phyloP scores from a whole-genome alignment of 352 stramenopile species.

The Pythium sp. region DNA sequence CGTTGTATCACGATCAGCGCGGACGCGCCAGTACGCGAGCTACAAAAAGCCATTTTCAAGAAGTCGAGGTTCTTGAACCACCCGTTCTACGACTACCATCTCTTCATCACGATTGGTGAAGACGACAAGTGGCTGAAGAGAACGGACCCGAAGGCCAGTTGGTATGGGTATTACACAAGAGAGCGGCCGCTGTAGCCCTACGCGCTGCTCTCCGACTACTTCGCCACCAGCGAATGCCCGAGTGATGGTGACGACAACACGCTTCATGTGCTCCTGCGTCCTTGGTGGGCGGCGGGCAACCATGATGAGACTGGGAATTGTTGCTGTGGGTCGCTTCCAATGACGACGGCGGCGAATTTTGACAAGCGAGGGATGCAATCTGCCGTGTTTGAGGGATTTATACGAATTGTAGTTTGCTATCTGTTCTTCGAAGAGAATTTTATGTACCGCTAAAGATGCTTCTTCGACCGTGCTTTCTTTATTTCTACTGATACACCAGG shows the following conservation, averaged over 20 bases:
- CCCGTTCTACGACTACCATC: background rate
- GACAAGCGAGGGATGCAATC: background rate
- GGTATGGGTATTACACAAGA: background rate
- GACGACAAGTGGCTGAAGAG: background rate
- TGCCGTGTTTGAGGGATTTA: background rate
- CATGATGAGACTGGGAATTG: background rate
- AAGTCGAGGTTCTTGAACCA: background rate
- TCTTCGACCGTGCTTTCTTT: background rate
- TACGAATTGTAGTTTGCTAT: background rate
- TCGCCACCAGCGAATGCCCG: background rate
- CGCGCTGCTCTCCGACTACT: background rate
- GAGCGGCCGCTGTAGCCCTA: background rate
- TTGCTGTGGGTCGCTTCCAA: background rate
- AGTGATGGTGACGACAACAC: background rate
- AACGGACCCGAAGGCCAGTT: background rate
- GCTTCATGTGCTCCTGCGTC: background rate
- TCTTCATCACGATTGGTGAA: background rate
- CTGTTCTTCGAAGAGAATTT: background rate
- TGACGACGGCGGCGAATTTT: background rate
- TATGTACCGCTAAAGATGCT: background rate
- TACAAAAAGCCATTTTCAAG: background rate
- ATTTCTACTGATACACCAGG: background rate
- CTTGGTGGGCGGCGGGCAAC: background rate
- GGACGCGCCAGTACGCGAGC: background rate
- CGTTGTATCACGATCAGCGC: background rate